phyloP scores from a whole-genome alignment of 2,329 filamentous ascomycete species.

The Hymenoscyphus linearis region DNA sequence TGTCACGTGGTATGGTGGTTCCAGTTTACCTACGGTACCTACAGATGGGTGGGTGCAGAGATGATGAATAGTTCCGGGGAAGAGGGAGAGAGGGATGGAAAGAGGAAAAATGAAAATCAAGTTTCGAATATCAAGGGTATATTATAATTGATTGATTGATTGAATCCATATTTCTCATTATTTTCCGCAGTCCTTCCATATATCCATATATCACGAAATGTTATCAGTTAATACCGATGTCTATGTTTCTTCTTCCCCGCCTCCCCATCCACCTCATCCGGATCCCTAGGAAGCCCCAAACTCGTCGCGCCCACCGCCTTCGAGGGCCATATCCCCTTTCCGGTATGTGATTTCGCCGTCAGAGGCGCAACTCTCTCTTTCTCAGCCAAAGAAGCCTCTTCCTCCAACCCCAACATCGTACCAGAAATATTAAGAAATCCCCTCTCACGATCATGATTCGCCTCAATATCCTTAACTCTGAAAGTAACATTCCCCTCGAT shows the following conservation, averaged over 20 bases:
- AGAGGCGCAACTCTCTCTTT: constrained; percentile 43
- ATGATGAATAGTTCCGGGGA: background rate
- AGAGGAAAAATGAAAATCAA: background rate
- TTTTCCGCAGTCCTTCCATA: background rate
- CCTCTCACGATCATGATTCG: constrained; percentile 66
- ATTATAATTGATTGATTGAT: too few species aligned
- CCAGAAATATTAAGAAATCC: constrained; percentile 84
- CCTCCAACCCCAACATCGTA: constrained; percentile 68
- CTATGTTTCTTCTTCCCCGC: constrained; percentile 15
- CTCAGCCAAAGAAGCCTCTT: constrained; percentile 55
- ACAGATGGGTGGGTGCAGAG: too few species aligned
- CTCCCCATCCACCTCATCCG: constrained; percentile 18
- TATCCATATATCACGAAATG: too few species aligned
- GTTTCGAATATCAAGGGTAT: background rate
- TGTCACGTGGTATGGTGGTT: too few species aligned
- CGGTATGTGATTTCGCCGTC: constrained; percentile 36
- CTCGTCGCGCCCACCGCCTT: constrained; percentile 30
- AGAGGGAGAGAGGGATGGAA: background rate
- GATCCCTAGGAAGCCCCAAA: constrained; percentile 27
- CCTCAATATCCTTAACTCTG: constrained; percentile 79
- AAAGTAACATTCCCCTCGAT: constrained; percentile 70
- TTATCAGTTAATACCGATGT: constrained; percentile 20
- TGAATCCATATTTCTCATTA: constrained; percentile 1
- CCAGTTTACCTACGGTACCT: too few species aligned
- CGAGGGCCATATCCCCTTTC: constrained; percentile 31